Percentiles rank a stretch among this genome's conserved stretches.
Evolutionary conservation across 305 asterid species (phyloP).

Genomic region (Solanum aculeatissimum): DNA sequence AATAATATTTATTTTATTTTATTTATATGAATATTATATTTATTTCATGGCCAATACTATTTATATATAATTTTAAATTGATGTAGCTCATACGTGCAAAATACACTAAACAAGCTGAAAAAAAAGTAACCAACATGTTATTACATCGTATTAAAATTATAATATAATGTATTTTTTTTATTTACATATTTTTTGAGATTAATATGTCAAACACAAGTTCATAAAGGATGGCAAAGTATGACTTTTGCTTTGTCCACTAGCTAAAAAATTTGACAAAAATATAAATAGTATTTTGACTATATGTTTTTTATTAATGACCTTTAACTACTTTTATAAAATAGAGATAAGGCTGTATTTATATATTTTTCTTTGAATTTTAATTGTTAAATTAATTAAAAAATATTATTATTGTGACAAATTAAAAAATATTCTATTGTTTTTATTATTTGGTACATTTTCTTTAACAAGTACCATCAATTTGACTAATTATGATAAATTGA

Average conservation of each 20-base stretch:
- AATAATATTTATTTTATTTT: too few relatives aligned
- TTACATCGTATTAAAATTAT: background rate
- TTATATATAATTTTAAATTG: too few relatives aligned
- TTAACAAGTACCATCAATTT: background rate
- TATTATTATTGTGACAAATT: background rate
- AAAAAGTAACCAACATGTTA: background rate
- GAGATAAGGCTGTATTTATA: background rate
- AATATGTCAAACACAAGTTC: background rate
- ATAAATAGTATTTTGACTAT: background rate
- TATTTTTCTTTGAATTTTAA: rapidly evolving
- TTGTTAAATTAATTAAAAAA: background rate
- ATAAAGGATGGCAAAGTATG: background rate
- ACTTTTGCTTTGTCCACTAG: background rate
- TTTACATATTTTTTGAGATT: background rate
- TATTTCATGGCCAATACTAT: too few relatives aligned
- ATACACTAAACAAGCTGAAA: too few relatives aligned
- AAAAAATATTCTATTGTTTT: background rate
- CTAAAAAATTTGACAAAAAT: background rate
- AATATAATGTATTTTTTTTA: background rate
- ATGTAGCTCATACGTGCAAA: too few relatives aligned
- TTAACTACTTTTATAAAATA: background rate
- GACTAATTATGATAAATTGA: background rate
- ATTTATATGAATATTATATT: too few relatives aligned
- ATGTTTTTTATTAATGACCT: background rate
- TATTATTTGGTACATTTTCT: background rate